A percentile compares a stretch with the other conserved stretches of the same genome.
These are phyloP conservation scores for Monosporascus cannonballus DNA, from an alignment of 2,329 filamentous ascomycete species.

Conservation along the genomic window DNA sequence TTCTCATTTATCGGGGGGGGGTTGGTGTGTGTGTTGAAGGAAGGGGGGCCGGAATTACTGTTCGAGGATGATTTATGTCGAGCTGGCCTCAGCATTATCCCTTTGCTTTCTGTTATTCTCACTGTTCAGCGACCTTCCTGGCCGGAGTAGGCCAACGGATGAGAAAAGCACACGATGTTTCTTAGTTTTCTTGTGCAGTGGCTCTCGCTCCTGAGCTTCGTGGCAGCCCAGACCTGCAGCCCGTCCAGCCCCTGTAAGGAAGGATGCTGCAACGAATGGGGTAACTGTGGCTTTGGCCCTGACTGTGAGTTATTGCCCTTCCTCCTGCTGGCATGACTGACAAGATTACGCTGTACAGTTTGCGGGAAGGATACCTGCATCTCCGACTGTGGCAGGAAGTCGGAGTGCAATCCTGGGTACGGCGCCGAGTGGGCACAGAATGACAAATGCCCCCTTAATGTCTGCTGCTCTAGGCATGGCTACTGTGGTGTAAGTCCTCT, in stretches of 20 bases:
- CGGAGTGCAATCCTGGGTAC: conserved; percentile 25
- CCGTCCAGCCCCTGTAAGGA: background rate
- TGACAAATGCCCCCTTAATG: conserved; percentile 28
- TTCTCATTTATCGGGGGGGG: too few species aligned
- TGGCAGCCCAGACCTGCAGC: background rate
- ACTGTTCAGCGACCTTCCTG: background rate
- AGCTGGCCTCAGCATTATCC: background rate
- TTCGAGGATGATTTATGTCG: too few species aligned
- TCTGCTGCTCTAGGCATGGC: conserved; percentile 29
- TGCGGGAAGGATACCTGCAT: conserved; percentile 9
- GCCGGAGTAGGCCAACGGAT: background rate
- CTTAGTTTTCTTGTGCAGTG: background rate
- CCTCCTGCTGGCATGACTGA: background rate
- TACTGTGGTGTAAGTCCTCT: conserved; percentile 21
- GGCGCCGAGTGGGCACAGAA: conserved; percentile 15
- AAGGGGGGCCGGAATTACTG: too few species aligned
- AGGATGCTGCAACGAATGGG: background rate
- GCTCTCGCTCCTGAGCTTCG: too few species aligned
- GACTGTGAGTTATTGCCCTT: background rate
- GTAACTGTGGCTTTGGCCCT: background rate
- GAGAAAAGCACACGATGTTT: background rate
- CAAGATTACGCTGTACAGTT: background rate
- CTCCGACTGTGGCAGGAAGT: conserved; percentile 19
- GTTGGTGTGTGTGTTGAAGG: too few species aligned
- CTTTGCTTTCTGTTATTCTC: background rate